Conservation (phyloP, 768 basidiomycete species). For the Tylopilus balloui region DNA sequence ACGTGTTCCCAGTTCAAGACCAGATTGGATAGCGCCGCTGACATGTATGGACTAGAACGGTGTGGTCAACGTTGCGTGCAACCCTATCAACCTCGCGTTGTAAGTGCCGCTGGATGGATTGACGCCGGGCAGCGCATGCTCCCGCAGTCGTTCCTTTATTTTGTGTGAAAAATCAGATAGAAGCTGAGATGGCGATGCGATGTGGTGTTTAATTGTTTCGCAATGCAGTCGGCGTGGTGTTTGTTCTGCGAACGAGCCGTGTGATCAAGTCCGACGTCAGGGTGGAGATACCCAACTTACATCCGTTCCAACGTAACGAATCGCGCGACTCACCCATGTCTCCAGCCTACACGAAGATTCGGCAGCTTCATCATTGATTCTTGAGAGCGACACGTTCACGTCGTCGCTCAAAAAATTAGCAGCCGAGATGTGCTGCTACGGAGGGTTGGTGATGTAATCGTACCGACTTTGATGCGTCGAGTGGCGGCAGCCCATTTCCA, state of each 20-base stretch:
- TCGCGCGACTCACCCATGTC: too few relatives aligned
- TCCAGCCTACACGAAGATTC: too few relatives aligned
- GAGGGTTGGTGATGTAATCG: conserved; percentile 18
- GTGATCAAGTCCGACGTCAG: too few relatives aligned
- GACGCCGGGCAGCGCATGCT: neutral
- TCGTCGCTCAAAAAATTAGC: too few relatives aligned
- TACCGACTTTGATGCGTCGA: too few relatives aligned
- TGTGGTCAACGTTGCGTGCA: neutral
- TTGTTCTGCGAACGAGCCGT: neutral
- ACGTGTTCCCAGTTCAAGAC: neutral
- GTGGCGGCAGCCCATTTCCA: conserved; percentile 14
- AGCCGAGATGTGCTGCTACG: too few relatives aligned
- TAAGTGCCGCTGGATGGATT: neutral
- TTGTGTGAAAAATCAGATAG: neutral
- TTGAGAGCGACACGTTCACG: too few relatives aligned
- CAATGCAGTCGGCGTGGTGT: too few relatives aligned
- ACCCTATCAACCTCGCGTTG: neutral
- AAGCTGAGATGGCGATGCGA: neutral
- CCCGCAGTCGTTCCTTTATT: neutral
- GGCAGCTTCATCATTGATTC: too few relatives aligned
- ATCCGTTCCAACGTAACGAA: too few relatives aligned
- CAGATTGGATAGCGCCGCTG: neutral
- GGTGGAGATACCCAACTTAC: too few relatives aligned
- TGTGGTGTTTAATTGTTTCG: too few relatives aligned
- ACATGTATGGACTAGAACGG: neutral